Conservation (phyloP, 495 filamentous ascomycete species). For the Staphylotrichum tortipilum region DNA sequence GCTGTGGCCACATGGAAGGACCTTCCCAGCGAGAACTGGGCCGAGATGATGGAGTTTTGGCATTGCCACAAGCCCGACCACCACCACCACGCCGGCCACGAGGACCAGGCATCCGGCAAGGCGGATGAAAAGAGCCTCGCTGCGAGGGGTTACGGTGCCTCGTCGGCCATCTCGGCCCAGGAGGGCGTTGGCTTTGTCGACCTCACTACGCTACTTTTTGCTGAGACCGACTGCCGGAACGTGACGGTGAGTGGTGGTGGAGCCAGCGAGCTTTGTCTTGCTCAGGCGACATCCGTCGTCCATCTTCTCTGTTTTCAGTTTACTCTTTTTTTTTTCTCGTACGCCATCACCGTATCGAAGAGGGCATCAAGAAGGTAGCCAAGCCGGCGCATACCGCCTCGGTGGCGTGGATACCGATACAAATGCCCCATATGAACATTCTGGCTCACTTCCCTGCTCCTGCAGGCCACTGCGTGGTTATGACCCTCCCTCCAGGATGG, state of each 20-base stretch:
- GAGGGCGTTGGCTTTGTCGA: constrained; percentile 68
- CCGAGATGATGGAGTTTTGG: constrained; percentile 99
- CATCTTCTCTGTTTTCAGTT: constrained; percentile 1
- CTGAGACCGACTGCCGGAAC: constrained; percentile 51
- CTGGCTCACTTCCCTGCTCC: constrained; percentile 21
- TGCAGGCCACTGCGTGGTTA: constrained; percentile 12
- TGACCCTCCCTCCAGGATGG: constrained; percentile 24
- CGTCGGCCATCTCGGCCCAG: constrained; percentile 55
- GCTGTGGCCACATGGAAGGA: constrained; percentile 72
- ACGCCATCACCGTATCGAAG: no score
- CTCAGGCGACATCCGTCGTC: no score
- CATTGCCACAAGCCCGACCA: constrained; percentile 85
- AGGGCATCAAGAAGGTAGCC: constrained; percentile 88
- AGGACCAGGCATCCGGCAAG: constrained; percentile 15
- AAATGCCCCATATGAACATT: constrained; percentile 68
- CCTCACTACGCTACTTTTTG: constrained; percentile 63
- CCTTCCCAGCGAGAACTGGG: constrained; percentile 92
- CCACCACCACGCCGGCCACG: constrained; percentile 18
- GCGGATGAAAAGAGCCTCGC: constrained; percentile 37
- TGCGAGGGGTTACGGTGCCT: constrained; percentile 67
- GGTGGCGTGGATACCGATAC: constrained; percentile 78
- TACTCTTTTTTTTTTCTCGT: constrained; percentile 5
- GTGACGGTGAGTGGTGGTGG: constrained; percentile 52
- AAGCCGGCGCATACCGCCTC: constrained; percentile 41
- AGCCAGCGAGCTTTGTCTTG: not conserved